phyloP scores from a whole-genome alignment of 345 rosid species.

The Melastoma malabathricum region DNA sequence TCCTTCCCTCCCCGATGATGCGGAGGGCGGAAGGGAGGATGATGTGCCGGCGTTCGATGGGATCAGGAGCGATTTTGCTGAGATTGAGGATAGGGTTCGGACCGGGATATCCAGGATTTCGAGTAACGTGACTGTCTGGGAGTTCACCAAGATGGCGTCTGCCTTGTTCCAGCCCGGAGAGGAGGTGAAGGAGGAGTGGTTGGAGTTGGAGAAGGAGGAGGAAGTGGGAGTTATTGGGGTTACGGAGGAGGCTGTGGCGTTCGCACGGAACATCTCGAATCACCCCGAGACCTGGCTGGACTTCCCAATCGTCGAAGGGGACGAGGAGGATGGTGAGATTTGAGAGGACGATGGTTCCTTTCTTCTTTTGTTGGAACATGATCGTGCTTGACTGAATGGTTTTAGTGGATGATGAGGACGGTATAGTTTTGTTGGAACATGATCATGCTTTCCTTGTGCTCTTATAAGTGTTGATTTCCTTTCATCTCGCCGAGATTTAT shows the following conservation, averaged over 20 bases:
- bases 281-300: constrained; percentile 96
- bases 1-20: too few species aligned
- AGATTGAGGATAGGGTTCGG: constrained; percentile 45
- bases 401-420: too few species aligned
- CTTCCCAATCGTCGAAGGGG: constrained; percentile 59
- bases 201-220: too few species aligned
- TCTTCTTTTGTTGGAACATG: background rate
- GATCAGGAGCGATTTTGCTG: constrained; percentile 57
- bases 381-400: too few species aligned
- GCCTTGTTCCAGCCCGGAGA: constrained; percentile 42
- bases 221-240: constrained; percentile 27
- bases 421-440: too few species aligned
- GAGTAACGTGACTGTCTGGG: constrained; percentile 45
- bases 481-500: too few species aligned
- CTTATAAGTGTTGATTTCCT: too few species aligned
- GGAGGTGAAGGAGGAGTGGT: constrained; percentile 35
- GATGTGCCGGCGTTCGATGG: constrained; percentile 36
- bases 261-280: constrained; percentile 67
- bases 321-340: constrained; percentile 52
- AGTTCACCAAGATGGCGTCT: constrained; percentile 49
- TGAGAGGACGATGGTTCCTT: constrained; percentile 28
- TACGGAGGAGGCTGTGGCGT: constrained; percentile 67
- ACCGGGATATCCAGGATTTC: constrained; percentile 54
- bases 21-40: constrained; percentile 8
- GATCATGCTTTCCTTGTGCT: too few species aligned